Conservation (phyloP, 805 yeast species). For the Lachancea nothofagi region DNA sequence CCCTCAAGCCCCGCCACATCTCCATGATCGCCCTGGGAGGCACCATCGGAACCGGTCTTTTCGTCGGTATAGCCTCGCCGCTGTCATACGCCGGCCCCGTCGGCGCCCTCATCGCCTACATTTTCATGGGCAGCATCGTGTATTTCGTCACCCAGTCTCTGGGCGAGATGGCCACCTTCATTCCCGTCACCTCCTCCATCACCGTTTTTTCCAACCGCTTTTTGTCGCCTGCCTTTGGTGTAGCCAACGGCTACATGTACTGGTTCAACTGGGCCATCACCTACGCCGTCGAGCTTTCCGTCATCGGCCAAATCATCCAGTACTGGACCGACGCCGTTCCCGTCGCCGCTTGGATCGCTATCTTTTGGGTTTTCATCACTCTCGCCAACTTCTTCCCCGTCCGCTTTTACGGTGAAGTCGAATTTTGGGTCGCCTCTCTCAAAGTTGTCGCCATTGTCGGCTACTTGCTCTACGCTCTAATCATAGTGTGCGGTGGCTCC, state of each 20-base stretch:
- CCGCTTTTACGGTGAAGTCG: slow-evolving; percentile 50
- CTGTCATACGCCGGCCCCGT: slow-evolving; percentile 59
- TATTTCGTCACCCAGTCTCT: slow-evolving; percentile 58
- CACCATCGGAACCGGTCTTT: slow-evolving; percentile 67
- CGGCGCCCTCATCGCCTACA: slow-evolving; percentile 52
- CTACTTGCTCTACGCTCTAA: slow-evolving; percentile 47
- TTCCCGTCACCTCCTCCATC: slow-evolving; percentile 59
- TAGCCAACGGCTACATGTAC: slow-evolving; percentile 63
- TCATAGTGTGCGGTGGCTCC: slow-evolving; percentile 55
- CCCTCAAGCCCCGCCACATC: slow-evolving; percentile 56
- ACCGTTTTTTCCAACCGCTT: slow-evolving; percentile 59
- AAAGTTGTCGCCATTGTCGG: slow-evolving; percentile 53
- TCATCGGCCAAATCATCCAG: slow-evolving; percentile 49
- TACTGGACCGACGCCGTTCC: slow-evolving; percentile 53
- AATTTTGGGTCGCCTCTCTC: slow-evolving; percentile 50
- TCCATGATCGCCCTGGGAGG: slow-evolving; percentile 73
- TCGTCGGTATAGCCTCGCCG: slow-evolving; percentile 56
- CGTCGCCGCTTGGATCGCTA: slow-evolving; percentile 56
- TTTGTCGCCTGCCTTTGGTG: slow-evolving; percentile 59
- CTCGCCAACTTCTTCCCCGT: slow-evolving; percentile 48
- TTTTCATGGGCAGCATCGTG: slow-evolving; percentile 58
- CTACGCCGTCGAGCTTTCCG: slow-evolving; percentile 55
- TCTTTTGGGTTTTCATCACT: slow-evolving; percentile 44
- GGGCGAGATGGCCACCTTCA: slow-evolving; percentile 71
- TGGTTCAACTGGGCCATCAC: slow-evolving; percentile 74